Percentiles rank a stretch among this genome's conserved stretches.
phyloP scores from a whole-genome alignment of 768 basidiomycete species.

The Phanerochaete sordida region DNA sequence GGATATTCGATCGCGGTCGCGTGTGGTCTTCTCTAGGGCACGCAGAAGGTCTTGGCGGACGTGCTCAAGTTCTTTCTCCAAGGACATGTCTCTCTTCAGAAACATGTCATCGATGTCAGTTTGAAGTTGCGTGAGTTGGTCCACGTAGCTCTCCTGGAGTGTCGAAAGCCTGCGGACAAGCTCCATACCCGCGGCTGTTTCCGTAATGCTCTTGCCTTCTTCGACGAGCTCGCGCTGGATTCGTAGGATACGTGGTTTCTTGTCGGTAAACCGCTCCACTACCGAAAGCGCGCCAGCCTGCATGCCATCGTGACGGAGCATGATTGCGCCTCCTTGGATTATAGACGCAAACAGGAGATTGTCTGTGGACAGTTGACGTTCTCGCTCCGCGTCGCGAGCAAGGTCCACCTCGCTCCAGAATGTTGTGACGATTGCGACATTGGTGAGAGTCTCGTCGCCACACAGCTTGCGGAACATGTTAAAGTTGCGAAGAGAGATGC shows the following conservation, averaged over 20 bases:
- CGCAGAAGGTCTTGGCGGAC: conserved; percentile 40
- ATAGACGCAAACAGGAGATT: conserved; percentile 48
- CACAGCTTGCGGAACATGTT: conserved; percentile 50
- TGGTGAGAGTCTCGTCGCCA: conserved; percentile 45
- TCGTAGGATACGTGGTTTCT: conserved; percentile 38
- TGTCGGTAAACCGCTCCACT: conserved; percentile 38
- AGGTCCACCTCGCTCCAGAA: conserved; percentile 47
- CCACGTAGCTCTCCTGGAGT: conserved; percentile 41
- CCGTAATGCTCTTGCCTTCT: conserved; percentile 40
- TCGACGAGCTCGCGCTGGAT: conserved; percentile 58
- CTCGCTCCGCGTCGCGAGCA: conserved; percentile 37
- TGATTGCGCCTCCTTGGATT: conserved; percentile 42
- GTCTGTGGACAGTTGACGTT: conserved; percentile 39
- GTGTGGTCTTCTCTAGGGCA: conserved; percentile 40
- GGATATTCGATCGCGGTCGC: conserved; percentile 19
- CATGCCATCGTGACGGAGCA: conserved; percentile 41
- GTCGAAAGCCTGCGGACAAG: conserved; percentile 42
- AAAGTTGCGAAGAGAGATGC: conserved; percentile 34
- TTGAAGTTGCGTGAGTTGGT: conserved; percentile 41
- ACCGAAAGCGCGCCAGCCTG: conserved; percentile 37
- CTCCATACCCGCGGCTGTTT: conserved; percentile 55
- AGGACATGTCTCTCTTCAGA: conserved; percentile 26
- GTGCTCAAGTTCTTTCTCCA: conserved; percentile 39
- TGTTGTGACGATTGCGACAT: conserved; percentile 51
- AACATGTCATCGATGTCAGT: conserved; percentile 47